These are phyloP conservation scores for Hypomontagnella monticulosa DNA, from an alignment of 495 filamentous ascomycete genomes.

Conservation along the genomic window DNA sequence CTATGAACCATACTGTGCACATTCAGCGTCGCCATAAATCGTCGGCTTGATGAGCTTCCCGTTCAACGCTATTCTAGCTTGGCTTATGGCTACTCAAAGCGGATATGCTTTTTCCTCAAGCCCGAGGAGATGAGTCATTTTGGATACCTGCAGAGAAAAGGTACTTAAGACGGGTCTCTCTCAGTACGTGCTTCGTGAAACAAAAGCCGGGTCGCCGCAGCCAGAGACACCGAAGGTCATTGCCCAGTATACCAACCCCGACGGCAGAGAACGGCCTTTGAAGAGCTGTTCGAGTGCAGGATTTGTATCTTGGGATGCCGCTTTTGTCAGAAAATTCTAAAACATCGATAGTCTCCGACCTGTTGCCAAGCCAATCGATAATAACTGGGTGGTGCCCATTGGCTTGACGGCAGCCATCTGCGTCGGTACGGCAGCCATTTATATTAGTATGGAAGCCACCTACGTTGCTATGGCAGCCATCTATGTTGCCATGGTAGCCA, in stretches of 20 bases:
- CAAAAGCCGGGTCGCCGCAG: slow-evolving; percentile 61
- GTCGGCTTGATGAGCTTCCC: slow-evolving; percentile 27
- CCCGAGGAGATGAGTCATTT: slow-evolving; percentile 62
- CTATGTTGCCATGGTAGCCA: slow-evolving; percentile 9
- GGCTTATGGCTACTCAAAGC: slow-evolving; percentile 66
- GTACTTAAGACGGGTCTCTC: slow-evolving; percentile 61
- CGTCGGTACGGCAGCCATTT: slow-evolving; percentile 58
- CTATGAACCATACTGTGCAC: slow-evolving; percentile 23
- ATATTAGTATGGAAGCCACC: slow-evolving; percentile 10
- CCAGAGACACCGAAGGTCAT: slow-evolving; percentile 22
- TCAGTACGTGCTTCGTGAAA: slow-evolving; percentile 55
- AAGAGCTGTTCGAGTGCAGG: slow-evolving; percentile 53
- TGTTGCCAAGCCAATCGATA: slow-evolving; percentile 52
- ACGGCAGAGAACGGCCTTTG: slow-evolving; percentile 42
- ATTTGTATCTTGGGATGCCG: slow-evolving; percentile 70
- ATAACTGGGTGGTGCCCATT: slow-evolving; percentile 61
- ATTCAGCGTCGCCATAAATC: slow-evolving; percentile 22
- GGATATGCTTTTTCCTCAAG: slow-evolving; percentile 65
- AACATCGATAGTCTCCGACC: slow-evolving; percentile 56
- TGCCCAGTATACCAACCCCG: slow-evolving; percentile 24
- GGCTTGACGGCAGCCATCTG: slow-evolving; percentile 64
- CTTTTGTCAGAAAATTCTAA: slow-evolving; percentile 65
- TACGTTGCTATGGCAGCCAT: slow-evolving; percentile 6
- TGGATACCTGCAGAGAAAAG: slow-evolving; percentile 62
- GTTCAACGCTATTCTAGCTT: slow-evolving; percentile 64